Base-by-base conservation (phyloP, 768 basidiomycete genomes). In the Leccinum obscurum region DNA sequence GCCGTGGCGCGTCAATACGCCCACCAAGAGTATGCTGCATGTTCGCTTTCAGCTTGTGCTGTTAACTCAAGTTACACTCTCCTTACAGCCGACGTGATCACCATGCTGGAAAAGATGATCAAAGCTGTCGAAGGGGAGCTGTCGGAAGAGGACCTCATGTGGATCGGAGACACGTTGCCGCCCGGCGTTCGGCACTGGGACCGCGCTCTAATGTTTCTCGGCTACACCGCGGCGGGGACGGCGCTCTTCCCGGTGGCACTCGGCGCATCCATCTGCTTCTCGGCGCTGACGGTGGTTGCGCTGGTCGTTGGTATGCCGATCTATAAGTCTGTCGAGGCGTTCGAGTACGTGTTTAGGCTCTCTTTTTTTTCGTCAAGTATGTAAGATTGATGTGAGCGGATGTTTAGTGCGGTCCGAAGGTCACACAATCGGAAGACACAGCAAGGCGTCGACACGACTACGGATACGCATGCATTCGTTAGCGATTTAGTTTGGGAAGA, bases 91-190 rank as follows among this genome's bases (percentile, higher is more conserved):
- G 66, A 69, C 30, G 57, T 69, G 41, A 49, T 52, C 20, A n/a
- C 44, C 17, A 61, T 61, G 61, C 55, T 69, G 1, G 63, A 67
- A 13, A 69, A 70, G 44, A 58, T 70, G 66, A 60, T 69, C 58
- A 59, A 48, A 15, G 55, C 58, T 0, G 52, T 69, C 7, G 65
- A 70, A 41, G 58, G 44, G 22, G 64, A 69, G 14, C 26, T 68
- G 4, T 60, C 48, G 3, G 64, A 70, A 34, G 60, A 68, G n/a
- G 60, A 64, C 20, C 54, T 70, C 20, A 59, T 63, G 57, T 62
- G 62, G 13, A 48, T 62, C 5, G 64, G 64, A 7, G 66, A 70
- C 20, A 13, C 54, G 1, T 57, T 63, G 3, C 39, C 70, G 4
- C 68, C 68, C 10, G 64, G 65, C 17, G 54, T 69, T 48, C 46